Evolutionary conservation across 2,329 filamentous ascomycete species (phyloP).

Genomic region (Pseudogymnoascus sp.): DNA sequence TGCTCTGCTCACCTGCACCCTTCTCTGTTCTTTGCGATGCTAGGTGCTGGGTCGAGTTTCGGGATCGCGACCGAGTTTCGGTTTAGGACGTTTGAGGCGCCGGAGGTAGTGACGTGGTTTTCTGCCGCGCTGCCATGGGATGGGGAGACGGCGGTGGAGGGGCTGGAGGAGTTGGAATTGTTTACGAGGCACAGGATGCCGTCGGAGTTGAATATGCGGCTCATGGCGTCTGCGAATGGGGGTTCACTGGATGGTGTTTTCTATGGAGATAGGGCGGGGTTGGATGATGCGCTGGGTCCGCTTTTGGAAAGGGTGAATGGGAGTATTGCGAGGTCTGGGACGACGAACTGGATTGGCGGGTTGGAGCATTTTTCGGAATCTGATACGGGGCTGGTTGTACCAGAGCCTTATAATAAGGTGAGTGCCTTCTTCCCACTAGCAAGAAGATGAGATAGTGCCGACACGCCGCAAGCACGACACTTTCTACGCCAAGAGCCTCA

Average conservation of each 20-base stretch:
- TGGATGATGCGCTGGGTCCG: neutral
- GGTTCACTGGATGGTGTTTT: neutral
- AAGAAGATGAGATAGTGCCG: neutral
- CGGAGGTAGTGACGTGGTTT: slow-evolving; percentile 22
- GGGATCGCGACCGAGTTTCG: slow-evolving; percentile 29
- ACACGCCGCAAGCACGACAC: slow-evolving; percentile 33
- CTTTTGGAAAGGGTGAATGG: neutral
- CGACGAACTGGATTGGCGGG: neutral
- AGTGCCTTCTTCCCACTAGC: neutral
- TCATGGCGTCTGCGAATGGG: neutral
- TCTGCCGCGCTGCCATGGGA: slow-evolving; percentile 14
- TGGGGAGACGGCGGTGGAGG: neutral
- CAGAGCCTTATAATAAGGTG: neutral
- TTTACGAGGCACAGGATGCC: neutral
- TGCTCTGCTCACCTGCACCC: slow-evolving; percentile 20
- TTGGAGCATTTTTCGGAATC: neutral
- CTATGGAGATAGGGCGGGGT: neutral
- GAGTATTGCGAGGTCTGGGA: neutral
- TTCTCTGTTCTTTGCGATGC: slow-evolving; percentile 29
- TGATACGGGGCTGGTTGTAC: neutral
- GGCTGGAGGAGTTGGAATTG: neutral
- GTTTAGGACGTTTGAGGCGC: slow-evolving; percentile 30
- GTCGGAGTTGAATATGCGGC: neutral
- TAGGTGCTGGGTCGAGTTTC: slow-evolving; percentile 30
- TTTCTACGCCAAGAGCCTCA: slow-evolving; percentile 52